Conservation (phyloP, 2,329 filamentous ascomycete genomes). For the Beauveria australis region DNA sequence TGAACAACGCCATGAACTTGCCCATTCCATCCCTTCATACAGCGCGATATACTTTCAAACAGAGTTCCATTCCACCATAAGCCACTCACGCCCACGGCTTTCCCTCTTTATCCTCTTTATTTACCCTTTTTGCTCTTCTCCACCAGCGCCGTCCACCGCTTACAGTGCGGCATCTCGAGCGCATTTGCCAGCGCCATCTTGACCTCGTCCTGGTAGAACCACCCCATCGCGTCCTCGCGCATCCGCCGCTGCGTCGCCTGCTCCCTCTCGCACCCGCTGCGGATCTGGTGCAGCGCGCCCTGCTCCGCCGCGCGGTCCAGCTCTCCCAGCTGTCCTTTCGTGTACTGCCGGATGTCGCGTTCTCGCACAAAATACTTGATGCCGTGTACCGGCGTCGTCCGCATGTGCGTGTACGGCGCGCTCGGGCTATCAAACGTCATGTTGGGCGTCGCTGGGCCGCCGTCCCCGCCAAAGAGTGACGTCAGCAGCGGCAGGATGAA, state of each 20-base stretch:
- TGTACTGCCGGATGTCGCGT: constrained; percentile 63
- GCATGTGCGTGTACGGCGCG: constrained; percentile 65
- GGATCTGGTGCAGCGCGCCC: constrained; percentile 59
- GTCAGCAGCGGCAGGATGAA: constrained; percentile 80
- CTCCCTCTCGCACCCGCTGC: constrained; percentile 68
- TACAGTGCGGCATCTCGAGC: constrained; percentile 45
- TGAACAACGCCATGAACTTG: background rate
- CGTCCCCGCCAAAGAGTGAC: constrained; percentile 60
- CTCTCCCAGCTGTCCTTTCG: constrained; percentile 57
- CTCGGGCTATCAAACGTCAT: constrained; percentile 68
- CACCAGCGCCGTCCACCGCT: constrained; percentile 36
- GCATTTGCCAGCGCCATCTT: constrained; percentile 64
- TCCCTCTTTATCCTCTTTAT: background rate
- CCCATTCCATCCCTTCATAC: background rate
- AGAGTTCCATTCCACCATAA: too few species aligned
- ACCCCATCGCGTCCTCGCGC: constrained; percentile 73
- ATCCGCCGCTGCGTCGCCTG: constrained; percentile 55
- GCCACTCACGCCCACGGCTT: background rate
- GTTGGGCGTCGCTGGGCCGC: constrained; percentile 29
- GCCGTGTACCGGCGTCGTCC: constrained; percentile 60
- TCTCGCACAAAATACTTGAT: constrained; percentile 84
- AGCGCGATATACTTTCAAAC: background rate
- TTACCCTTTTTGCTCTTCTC: constrained; percentile 2
- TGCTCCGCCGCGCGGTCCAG: constrained; percentile 73
- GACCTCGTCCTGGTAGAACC: constrained; percentile 74